A percentile compares a stretch with the other conserved stretches of the same genome.
These are phyloP conservation scores for Aphelidium insulamus DNA, from an alignment of 371 early-diverging fungal species.

Conservation along the genomic window DNA sequence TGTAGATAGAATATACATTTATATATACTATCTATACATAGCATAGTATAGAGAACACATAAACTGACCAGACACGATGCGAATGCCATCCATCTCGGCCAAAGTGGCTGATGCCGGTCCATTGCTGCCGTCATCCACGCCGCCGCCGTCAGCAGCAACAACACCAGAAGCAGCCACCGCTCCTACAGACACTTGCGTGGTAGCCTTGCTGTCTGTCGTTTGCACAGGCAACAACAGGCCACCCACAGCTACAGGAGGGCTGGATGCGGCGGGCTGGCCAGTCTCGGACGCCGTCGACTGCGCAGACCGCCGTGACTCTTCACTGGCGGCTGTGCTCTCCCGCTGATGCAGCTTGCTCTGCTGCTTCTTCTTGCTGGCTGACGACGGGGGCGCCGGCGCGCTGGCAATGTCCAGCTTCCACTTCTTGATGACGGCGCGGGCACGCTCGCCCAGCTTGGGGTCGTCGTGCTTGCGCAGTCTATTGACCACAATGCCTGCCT, in stretches of 20 bases:
- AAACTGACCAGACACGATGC: too few species aligned
- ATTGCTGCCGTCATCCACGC: too few species aligned
- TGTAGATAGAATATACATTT: too few species aligned
- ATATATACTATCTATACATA: too few species aligned
- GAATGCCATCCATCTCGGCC: too few species aligned
- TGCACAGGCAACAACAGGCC: neutral
- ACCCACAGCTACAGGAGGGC: slow-evolving; percentile 10
- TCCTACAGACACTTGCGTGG: neutral
- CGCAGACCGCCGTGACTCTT: slow-evolving; percentile 3
- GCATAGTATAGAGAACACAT: slow-evolving; percentile 13
- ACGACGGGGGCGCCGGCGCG: slow-evolving; percentile 3
- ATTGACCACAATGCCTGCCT: slow-evolving; percentile 49
- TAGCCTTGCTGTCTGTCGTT: neutral
- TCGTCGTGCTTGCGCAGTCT: slow-evolving; percentile 34
- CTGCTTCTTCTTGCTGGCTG: slow-evolving; percentile 4
- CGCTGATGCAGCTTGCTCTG: slow-evolving; percentile 5
- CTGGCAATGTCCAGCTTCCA: slow-evolving; percentile 53
- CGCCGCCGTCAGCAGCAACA: too few species aligned
- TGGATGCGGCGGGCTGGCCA: slow-evolving; percentile 3
- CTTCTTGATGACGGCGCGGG: slow-evolving; percentile 42
- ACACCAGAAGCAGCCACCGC: neutral
- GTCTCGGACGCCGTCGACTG: slow-evolving; percentile 6
- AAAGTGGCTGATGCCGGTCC: too few species aligned
- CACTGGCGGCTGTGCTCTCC: neutral
- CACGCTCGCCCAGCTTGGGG: slow-evolving; percentile 25